phyloP scores from a whole-genome alignment of 129 eudicot species.

The Silybum marianum region DNA sequence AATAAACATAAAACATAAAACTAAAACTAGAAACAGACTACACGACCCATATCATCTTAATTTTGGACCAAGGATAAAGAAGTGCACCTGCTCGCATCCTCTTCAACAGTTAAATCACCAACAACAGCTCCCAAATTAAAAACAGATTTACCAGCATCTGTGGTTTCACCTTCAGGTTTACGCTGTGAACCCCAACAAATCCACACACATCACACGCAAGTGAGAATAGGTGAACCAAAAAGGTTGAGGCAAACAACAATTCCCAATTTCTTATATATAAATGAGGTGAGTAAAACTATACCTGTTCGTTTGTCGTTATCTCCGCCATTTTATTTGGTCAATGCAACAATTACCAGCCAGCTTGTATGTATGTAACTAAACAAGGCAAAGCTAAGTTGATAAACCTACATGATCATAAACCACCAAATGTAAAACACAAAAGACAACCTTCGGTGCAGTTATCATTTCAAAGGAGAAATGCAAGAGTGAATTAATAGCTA shows the following conservation, averaged over 20 bases:
- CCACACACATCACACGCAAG: constrained; percentile 1
- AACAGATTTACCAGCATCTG: constrained; percentile 38
- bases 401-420: background rate
- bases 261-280: background rate
- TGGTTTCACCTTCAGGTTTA: constrained; percentile 39
- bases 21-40: background rate
- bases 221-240: background rate
- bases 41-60: background rate
- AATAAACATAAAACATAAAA: constrained; percentile 4
- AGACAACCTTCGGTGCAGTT: background rate
- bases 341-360: constrained; percentile 15
- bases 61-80: background rate
- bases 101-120: constrained; percentile 76
- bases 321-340: constrained; percentile 40
- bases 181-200: constrained; percentile 30
- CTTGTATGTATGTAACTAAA: constrained; percentile 20
- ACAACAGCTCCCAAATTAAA: constrained; percentile 78
- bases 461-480: background rate
- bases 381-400: constrained; percentile 16
- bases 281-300: constrained; percentile 12
- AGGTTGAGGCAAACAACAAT: background rate
- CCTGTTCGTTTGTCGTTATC: constrained; percentile 34
- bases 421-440: background rate
- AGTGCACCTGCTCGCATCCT: constrained; percentile 67
- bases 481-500: background rate